Evolutionary conservation across 106 monocot species (phyloP), one percentile per base, ranked within the genome.

Genomic region (Apostasia ramifera): DNA sequence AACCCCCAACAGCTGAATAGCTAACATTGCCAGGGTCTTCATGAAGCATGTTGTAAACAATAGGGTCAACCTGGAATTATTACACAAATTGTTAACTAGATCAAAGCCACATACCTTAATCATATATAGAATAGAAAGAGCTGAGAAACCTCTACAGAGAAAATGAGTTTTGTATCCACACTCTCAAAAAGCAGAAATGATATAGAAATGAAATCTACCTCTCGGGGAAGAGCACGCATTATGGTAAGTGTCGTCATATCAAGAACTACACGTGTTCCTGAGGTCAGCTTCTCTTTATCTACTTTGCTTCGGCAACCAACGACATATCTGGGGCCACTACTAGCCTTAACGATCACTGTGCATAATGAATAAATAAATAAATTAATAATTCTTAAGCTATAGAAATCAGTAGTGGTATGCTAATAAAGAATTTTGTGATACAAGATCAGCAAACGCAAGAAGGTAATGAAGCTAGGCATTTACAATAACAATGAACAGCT

Each of bases 201-300:
- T 39, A 53, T 55, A 12, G 10, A 48, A 54, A 14, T 42, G 12
- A 44, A 61, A 3, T 53, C 43, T 80, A 94, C 94, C 90, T 94
- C 94, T 44, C 94, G 75, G 53, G 94, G 94, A 70, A 94, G 85
- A 73, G 90, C 85, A 46, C 94, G 69, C 94, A 94, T 94, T 38
- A 94, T 94, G 44, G 94, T 94, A 38, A 94, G 87, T 3, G 94
- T 94, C 6, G 94, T 94, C 94, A 94, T 94, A 69, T 94, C 94
- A 66, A 94, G 90, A 45, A 90, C 94, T 4, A 94, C 87, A 67
- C 94, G 90, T 44, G 94, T 94, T 68, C 94, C 94, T 75, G 90
- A 66, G 73, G 85, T 87, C 38, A 94, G 83, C 71, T 90, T 90
- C 66, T 90, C 87, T 65, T 87, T 86, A 54, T 94, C 94, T 54